phyloP scores from a whole-genome alignment of 1,284 basidiomycete species.

The Rhodofomes roseus region DNA sequence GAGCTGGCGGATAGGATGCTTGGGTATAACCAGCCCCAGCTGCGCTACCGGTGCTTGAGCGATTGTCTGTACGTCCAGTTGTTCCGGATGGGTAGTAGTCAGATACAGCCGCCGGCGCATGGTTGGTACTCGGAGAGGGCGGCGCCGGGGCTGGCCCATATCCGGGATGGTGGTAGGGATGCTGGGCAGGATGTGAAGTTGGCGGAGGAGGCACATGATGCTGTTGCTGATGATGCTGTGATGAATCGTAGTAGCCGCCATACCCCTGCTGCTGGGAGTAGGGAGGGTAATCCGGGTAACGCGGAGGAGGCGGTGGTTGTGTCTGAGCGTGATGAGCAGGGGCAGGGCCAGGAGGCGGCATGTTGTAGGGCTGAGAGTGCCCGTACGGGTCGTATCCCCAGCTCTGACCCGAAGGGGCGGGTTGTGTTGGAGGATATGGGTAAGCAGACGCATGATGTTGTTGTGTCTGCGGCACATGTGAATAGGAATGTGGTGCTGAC shows the following conservation, averaged over 20 bases:
- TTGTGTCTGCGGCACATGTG: constrained; percentile 25
- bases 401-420: constrained; percentile 14
- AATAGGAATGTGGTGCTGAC: constrained; percentile 24
- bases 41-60: background rate
- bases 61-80: background rate
- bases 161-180: constrained; percentile 13
- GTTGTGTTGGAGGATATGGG: constrained; percentile 13
- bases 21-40: background rate
- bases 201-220: constrained; percentile 7
- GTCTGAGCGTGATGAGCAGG: constrained; percentile 23
- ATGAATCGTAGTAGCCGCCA: constrained; percentile 12
- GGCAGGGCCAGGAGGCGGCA: constrained; percentile 22
- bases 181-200: constrained; percentile 8
- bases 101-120: constrained; percentile 9
- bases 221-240: constrained; percentile 10
- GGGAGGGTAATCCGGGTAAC: constrained; percentile 16
- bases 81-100: constrained; percentile 3
- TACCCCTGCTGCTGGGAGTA: constrained; percentile 17
- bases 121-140: constrained; percentile 12
- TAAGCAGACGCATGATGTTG: constrained; percentile 17
- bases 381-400: constrained; percentile 21
- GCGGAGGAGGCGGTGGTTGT: constrained; percentile 17
- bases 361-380: constrained; percentile 18
- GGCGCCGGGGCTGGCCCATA: constrained; percentile 16
- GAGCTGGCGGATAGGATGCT: background rate